Evolutionary conservation across 257 asterid genomes (phyloP).

Genomic region (Solanum appendiculatum): DNA sequence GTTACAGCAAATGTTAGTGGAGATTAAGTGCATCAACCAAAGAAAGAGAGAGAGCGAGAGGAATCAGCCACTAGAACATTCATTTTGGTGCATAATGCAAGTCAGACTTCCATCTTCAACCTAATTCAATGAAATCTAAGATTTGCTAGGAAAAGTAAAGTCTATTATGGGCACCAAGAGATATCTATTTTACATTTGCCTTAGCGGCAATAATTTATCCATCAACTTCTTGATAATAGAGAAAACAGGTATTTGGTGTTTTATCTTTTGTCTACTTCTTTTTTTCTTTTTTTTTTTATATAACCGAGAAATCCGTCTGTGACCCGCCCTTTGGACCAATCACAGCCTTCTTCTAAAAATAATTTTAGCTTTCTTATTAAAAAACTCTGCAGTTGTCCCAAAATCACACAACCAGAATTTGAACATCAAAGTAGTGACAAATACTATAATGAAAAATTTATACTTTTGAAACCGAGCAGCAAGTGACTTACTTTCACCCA

Average conservation of each 20-base stretch:
- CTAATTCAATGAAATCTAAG: neutral
- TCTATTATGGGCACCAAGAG: neutral
- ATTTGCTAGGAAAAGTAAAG: neutral
- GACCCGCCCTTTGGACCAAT: too few relatives aligned
- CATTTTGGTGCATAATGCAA: neutral
- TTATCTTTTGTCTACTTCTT: neutral
- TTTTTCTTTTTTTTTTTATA: too few relatives aligned
- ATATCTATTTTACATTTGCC: neutral
- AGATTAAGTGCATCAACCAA: neutral
- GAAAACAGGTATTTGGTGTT: neutral
- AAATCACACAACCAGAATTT: neutral
- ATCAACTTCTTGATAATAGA: neutral
- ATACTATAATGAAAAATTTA: neutral
- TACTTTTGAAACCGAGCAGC: neutral
- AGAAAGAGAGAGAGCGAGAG: neutral
- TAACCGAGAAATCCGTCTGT: too few relatives aligned
- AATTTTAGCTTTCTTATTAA: neutral
- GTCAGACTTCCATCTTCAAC: neutral
- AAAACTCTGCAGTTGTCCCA: neutral
- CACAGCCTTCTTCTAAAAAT: neutral
- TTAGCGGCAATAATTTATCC: neutral
- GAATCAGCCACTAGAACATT: neutral
- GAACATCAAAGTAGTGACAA: neutral
- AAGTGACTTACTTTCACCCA: neutral
- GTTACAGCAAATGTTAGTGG: neutral